A percentile compares a stretch with the other conserved stretches of the same genome.
Evolutionary conservation across 169 alveolate species (phyloP).

Genomic region (Plasmodium coatneyi): DNA sequence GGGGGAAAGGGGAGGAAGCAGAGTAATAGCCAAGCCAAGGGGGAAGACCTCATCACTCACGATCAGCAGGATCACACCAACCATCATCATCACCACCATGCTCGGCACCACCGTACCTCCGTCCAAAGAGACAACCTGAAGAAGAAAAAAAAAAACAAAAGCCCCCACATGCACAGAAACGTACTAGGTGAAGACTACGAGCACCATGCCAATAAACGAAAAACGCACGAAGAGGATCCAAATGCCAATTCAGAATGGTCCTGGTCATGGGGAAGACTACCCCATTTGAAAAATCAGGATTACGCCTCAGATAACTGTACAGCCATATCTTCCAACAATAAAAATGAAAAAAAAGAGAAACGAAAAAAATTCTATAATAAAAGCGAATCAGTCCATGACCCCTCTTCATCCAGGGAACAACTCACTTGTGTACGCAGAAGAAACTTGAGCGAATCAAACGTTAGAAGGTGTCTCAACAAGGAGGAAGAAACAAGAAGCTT

Average conservation of each 20-base stretch:
- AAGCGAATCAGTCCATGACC: constrained; percentile 33
- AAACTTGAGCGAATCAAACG: constrained; percentile 34
- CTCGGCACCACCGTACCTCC: neutral
- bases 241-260: constrained; percentile 73
- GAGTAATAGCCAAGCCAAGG: neutral
- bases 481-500: neutral
- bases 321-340: constrained; percentile 18
- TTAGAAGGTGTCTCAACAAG: neutral
- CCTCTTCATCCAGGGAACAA: neutral
- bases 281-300: constrained; percentile 60
- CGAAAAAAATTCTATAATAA: constrained; percentile 16
- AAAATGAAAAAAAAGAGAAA: constrained; percentile 51
- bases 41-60: neutral
- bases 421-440: constrained; percentile 1
- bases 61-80: neutral
- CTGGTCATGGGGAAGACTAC: constrained; percentile 77
- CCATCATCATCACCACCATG: neutral
- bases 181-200: neutral
- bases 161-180: neutral
- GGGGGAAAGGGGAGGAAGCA: neutral
- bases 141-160: neutral
- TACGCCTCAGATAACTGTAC: constrained; percentile 21
- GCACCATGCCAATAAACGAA: neutral
- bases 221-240: constrained; percentile 19
- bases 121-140: neutral